Base-by-base conservation (phyloP, 331 rosid species). In the Acacia concinna region DNA sequence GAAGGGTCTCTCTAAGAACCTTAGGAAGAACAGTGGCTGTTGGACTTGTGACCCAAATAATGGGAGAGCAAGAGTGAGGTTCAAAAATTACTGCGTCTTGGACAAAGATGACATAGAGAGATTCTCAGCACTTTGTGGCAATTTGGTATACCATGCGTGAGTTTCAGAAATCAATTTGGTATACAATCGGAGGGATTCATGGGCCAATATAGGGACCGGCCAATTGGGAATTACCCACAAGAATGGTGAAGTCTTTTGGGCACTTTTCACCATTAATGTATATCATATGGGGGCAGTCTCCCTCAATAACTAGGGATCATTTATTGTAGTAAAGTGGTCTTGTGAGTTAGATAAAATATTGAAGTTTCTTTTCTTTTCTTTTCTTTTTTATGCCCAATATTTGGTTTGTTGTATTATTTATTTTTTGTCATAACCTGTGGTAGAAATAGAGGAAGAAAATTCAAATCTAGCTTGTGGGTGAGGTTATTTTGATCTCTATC, bases 1-100 rank as follows among this genome's bases (percentile, higher is more conserved):
- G 98, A 46, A 86, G 99, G 84, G 97, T 90, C 56, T 91, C 89
- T 70, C 82, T 96, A 5, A 86, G 91, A 88, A 57, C 86, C 57
- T 59, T 52, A 72, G 91, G 91, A 74, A 81, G 88, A 82, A 88
- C 99, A 7, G 74, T 86, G 43, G 88, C 88, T 37, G 87, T 88
- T 30, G 91, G 91, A 78, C 77, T 88, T 49, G 89, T 88, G 35
- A 79, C 89, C 37, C 81, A 83, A 77, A 76, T 84, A 60, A 73
- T 87, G 7, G 83, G 76, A 82, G 83, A 82, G n/a, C 79, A 60
- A 67, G 77, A 51, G n/a, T 86, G 81, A 41, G 49, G 62, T 60
- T 59, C 28, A 74, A 41, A 41, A 20, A 60, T 78, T 81, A 71
- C 23, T 66, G 47, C n/a, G 8, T 10, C 11, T 23, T 35, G 32